phyloP scores from a whole-genome alignment of 208 protist genomes.

The Crithidia bombi region DNA sequence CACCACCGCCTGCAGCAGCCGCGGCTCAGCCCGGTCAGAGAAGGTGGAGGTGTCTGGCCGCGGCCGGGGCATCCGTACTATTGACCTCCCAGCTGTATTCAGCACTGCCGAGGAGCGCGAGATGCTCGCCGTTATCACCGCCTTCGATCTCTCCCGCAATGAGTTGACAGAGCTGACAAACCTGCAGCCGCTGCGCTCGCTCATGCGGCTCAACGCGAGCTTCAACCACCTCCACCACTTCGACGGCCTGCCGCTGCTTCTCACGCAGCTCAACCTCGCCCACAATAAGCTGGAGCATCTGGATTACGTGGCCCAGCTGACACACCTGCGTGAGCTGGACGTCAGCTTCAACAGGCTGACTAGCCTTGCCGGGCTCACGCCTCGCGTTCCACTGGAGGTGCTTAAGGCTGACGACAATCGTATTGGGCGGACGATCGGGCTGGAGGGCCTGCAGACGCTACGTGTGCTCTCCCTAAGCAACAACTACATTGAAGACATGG shows the following conservation, averaged over 20 bases:
- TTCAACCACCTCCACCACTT: slow-evolving; percentile 73
- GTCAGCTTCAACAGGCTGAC: slow-evolving; percentile 76
- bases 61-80: slow-evolving; percentile 67
- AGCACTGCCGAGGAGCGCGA: slow-evolving; percentile 51
- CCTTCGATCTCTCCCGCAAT: slow-evolving; percentile 87
- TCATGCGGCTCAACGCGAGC: slow-evolving; percentile 66
- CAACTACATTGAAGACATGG: slow-evolving; percentile 77
- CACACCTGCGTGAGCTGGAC: slow-evolving; percentile 74
- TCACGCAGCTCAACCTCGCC: slow-evolving; percentile 76
- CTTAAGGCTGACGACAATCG: slow-evolving; percentile 77
- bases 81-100: slow-evolving; percentile 81
- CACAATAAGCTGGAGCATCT: slow-evolving; percentile 78
- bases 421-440: slow-evolving; percentile 44
- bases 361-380: slow-evolving; percentile 54
- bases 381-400: slow-evolving; percentile 55
- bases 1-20: slow-evolving; percentile 24
- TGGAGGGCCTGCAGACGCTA: slow-evolving; percentile 65
- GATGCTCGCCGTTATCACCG: slow-evolving; percentile 72
- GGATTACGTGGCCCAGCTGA: slow-evolving; percentile 59
- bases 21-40: slow-evolving; percentile 18
- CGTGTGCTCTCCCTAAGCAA: slow-evolving; percentile 58
- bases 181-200: slow-evolving; percentile 61
- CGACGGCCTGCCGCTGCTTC: slow-evolving; percentile 51
- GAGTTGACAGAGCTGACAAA: slow-evolving; percentile 54
- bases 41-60: slow-evolving; percentile 76